phyloP scores from a whole-genome alignment of 1,284 basidiomycete genomes.

The Pyrrhoderma noxium region DNA sequence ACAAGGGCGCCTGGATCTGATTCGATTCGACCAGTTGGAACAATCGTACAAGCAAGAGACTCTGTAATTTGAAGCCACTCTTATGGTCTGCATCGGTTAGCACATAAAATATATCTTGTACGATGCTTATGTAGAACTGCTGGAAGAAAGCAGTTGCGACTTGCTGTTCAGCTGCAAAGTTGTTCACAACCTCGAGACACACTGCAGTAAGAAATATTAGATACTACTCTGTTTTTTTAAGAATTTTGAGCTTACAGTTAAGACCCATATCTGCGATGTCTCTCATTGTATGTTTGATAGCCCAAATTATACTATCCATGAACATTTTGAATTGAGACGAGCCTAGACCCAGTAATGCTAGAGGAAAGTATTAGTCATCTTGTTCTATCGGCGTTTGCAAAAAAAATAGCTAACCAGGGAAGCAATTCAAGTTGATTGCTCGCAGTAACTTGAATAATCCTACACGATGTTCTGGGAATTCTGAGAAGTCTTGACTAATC shows the following conservation, averaged over 20 bases:
- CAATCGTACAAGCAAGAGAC: slow-evolving; percentile 83
- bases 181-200: slow-evolving; percentile 92
- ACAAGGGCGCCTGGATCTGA: slow-evolving; percentile 79
- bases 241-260: slow-evolving; percentile 51
- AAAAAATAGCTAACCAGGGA: slow-evolving; percentile 64
- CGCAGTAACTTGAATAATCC: slow-evolving; percentile 97
- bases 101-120: slow-evolving; percentile 97
- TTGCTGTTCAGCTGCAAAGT: slow-evolving; percentile 80
- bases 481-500: slow-evolving; percentile 99
- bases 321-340: slow-evolving; percentile 95
- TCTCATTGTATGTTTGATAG: slow-evolving; percentile 99
- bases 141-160: slow-evolving; percentile 78
- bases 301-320: slow-evolving; percentile 99
- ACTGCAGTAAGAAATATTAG: slow-evolving; percentile 42
- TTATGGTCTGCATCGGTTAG: slow-evolving; percentile 98
- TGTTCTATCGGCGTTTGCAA: too few species aligned
- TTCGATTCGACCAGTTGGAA: slow-evolving; percentile 90
- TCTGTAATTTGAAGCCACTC: slow-evolving; percentile 92
- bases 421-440: slow-evolving; percentile 91
- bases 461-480: slow-evolving; percentile 95
- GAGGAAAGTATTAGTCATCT: too few species aligned
- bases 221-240: slow-evolving; percentile 11
- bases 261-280: slow-evolving; percentile 96
- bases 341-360: slow-evolving; percentile 81
- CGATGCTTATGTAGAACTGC: slow-evolving; percentile 88